Evolutionary conservation across 352 stramenopile genomes (phyloP), one percentile per base, ranked within the genome.

Genomic region (Saprolegnia diclina): DNA sequence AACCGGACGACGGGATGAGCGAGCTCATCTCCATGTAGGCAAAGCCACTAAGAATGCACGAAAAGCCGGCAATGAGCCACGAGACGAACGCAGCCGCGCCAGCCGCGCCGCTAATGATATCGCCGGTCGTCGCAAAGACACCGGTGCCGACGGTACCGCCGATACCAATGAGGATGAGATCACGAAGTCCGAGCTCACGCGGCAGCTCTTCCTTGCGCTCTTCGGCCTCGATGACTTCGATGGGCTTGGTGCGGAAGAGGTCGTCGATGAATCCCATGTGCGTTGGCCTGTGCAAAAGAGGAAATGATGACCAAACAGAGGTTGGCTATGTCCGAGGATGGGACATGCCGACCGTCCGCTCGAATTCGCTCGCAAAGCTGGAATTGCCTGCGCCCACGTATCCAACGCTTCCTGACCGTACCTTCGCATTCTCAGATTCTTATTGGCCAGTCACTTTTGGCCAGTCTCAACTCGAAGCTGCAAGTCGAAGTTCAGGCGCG

Each of bases 1-100:
- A 80, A 13, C 84, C 85, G n/a, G 77, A 74, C 19, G 73, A 80
- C 21, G 83, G 83, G 37, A 93, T 81, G 24, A 77, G 55, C 7
- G 62, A 71, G 5, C 78, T 79, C 21, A 84, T 63, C 71, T 90
- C 82, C 1, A 81, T 80, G 67, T 82, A 90, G 44, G 77, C 83
- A n/a, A 81, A 68, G 7, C 79, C 82, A 32, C 53, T 76, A 19
- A 71, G 44, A 14, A 71, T 77, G 4, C 80, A 81, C 18, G 77
- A 75, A 5, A 79, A 22, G 18, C 79, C 82, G 56, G 70, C 71
- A 29, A 87, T 67, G 0, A 71, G 40, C 71, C 76, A 90, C 40
- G 55, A 79, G 11, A 88, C 29, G 56, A 71, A 69, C 4, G 75
- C 77, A 21, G 76, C 72, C 6, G 82, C 76, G 63, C 82, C 82